Percentiles rank a stretch among this genome's conserved stretches.
Conservation (phyloP, 164 flowering plant genomes). For the Warburgia ugandensis region DNA sequence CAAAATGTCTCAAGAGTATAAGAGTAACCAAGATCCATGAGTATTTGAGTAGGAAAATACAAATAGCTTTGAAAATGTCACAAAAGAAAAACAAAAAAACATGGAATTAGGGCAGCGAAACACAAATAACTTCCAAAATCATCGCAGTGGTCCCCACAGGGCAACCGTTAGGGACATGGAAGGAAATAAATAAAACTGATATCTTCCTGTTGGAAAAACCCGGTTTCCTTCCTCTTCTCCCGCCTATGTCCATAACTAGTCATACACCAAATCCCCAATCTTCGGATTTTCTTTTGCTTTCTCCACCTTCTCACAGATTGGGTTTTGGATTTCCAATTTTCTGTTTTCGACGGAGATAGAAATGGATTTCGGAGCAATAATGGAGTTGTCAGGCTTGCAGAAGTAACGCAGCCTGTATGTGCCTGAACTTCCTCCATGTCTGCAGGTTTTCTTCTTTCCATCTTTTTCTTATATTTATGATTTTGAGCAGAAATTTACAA, state of each 20-base stretch:
- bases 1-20: no score
- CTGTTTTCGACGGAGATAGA: not conserved
- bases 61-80: no score
- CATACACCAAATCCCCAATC: not conserved
- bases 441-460: constrained; percentile 8
- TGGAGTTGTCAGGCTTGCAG: constrained; percentile 15
- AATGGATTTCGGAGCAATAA: not conserved
- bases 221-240: not conserved
- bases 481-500: no score
- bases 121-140: not conserved
- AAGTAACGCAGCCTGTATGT: constrained; percentile 13
- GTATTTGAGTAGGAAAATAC: no score
- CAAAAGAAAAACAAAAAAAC: no score
- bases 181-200: not conserved
- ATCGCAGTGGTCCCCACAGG: not conserved
- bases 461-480: no score
- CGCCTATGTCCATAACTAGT: not conserved
- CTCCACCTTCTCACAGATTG: not conserved
- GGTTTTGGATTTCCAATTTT: not conserved
- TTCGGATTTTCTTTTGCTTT: not conserved
- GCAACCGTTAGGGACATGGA: constrained; percentile 1
- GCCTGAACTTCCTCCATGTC: constrained; percentile 20
- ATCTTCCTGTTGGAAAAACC: not conserved
- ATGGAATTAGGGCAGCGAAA: not conserved
- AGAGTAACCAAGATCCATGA: no score